Evolutionary conservation across 177 flowering plant species (phyloP), one percentile per base, ranked within the genome.

Genomic region (Vitis hybrid): DNA sequence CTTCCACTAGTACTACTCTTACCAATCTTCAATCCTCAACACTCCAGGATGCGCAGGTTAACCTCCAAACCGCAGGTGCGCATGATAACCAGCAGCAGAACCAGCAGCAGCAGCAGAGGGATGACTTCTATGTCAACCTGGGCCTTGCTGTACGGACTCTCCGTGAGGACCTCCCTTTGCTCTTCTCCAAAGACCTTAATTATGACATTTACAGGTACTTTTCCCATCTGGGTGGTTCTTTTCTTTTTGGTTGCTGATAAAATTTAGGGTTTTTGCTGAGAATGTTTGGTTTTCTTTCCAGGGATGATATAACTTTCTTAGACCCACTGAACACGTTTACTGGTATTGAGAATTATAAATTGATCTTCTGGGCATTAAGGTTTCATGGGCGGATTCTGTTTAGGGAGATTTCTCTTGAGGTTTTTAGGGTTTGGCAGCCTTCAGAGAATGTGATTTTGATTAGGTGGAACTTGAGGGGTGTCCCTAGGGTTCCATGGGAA

Each of bases 401-500:
- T 62, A 80, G 89, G 7, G 98, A 89, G 11, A 88, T 94, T 54
- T 83, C 86, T 0, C 72, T 94, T 1, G 94, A 94, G 76, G 80
- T 94, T 12, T 74, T 76, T 13, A 83, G 94, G 76, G 68, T 94
- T 55, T 94, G 98, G 97, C 97, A 94, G 81, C 96, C 94, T 3
- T 84, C 97, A 2, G 97, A 94, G 86, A 90, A 90, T 34, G 75
- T 83, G 48, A 94, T 94, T 62, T 64, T 94, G 74, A 89, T 94
- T 45, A 82, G 97, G 76, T 94, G 98, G 98, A 92, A 89, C 70
- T 74, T 92, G 70, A 85, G 69, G 70, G 97, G 94, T 11, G 84
- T 88, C 21, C 97, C 97, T 51, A 78, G 97, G 69, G 97, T 94
- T n/a, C 98, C 97, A 14, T 94, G 98, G 98, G 98, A 94, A 72